Conservation (phyloP, 306 rosid species). For the Trifolium dubium region DNA sequence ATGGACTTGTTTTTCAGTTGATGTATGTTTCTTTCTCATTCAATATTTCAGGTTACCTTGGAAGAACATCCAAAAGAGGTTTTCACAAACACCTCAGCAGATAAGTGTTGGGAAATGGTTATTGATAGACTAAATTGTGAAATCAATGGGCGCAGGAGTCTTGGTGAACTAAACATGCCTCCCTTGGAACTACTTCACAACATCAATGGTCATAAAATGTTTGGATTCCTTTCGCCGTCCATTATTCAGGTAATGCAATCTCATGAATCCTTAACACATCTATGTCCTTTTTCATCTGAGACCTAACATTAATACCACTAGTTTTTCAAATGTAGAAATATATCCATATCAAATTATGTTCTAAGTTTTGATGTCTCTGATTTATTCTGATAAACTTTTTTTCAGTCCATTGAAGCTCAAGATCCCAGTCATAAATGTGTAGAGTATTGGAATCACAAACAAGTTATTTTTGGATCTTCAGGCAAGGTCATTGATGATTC, state of each 20-base stretch:
- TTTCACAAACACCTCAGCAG: constrained; percentile 58
- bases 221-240: constrained; percentile 73
- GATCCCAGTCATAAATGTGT: constrained; percentile 69
- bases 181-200: constrained; percentile 48
- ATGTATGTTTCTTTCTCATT: constrained; percentile 20
- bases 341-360: constrained; percentile 8
- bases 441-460: constrained; percentile 75
- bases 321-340: not conserved
- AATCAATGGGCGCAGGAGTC: constrained; percentile 45
- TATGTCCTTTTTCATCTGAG: not conserved
- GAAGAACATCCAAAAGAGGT: constrained; percentile 64
- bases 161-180: constrained; percentile 47
- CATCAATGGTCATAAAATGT: constrained; percentile 75
- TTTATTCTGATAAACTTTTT: constrained; percentile 34
- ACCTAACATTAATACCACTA: constrained; percentile 6
- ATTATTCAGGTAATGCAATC: constrained; percentile 61
- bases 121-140: constrained; percentile 55
- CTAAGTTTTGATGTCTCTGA: constrained; percentile 29
- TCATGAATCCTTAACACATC: constrained; percentile 3
- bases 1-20: constrained; percentile 26
- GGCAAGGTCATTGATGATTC: constrained; percentile 12
- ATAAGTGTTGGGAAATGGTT: constrained; percentile 77
- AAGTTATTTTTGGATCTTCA: constrained; percentile 21
- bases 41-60: constrained; percentile 63
- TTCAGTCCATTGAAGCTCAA: constrained; percentile 76